phyloP scores from a whole-genome alignment of 108 stramenopile genomes.

The Stephanodiscus minutulus region DNA sequence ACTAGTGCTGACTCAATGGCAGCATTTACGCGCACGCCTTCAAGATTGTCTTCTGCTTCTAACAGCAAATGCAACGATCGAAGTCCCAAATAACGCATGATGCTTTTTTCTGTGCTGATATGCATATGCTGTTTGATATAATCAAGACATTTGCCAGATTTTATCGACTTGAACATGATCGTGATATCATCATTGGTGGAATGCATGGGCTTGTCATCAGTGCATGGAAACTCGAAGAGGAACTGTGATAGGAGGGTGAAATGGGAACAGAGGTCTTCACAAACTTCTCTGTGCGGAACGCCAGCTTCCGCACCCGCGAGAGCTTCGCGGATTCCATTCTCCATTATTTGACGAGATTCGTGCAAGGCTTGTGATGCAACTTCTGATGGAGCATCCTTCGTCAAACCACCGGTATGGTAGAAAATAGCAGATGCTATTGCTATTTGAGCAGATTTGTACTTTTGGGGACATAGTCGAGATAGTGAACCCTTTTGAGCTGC shows the following conservation, averaged over 20 bases:
- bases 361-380: conserved; percentile 43
- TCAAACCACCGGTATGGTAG: conserved; percentile 42
- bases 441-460: conserved; percentile 49
- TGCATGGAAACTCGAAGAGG: conserved; percentile 29
- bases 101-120: conserved; percentile 45
- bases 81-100: conserved; percentile 55
- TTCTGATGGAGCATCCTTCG: conserved; percentile 19
- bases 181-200: conserved; percentile 27
- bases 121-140: conserved; percentile 40
- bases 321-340: conserved; percentile 61
- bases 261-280: conserved; percentile 23
- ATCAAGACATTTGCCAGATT: conserved; percentile 37
- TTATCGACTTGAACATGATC: conserved; percentile 35
- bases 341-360: conserved; percentile 61
- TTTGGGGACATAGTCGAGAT: conserved; percentile 49
- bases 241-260: conserved; percentile 25
- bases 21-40: conserved; percentile 29
- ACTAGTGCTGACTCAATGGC: conserved; percentile 52
- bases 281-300: conserved; percentile 18
- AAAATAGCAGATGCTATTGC: conserved; percentile 55
- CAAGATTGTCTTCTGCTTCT: conserved; percentile 14
- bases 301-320: conserved; percentile 15
- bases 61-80: conserved; percentile 38
- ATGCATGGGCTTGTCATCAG: conserved; percentile 10
- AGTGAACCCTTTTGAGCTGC: conserved; percentile 56